phyloP scores from a whole-genome alignment of 2,329 filamentous ascomycete species.

The Trichoderma guizhouense region DNA sequence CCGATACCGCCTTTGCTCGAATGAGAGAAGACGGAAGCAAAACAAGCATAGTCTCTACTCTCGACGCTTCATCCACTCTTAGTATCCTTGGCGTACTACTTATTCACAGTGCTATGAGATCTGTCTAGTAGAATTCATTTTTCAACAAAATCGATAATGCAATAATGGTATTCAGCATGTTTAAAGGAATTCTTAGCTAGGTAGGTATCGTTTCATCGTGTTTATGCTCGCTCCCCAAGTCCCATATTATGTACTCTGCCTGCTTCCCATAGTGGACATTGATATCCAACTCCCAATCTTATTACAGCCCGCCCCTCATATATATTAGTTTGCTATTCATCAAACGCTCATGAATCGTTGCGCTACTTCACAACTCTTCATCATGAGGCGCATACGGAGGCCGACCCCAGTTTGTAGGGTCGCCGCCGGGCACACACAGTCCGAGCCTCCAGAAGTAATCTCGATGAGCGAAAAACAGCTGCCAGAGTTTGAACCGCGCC shows the following conservation, averaged over 20 bases:
- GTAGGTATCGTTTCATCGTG: not conserved
- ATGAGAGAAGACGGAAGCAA: not conserved
- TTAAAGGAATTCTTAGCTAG: not conserved
- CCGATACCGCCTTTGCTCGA: not conserved
- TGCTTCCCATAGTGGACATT: not conserved
- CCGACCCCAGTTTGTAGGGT: slow-evolving; percentile 64
- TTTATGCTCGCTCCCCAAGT: not conserved
- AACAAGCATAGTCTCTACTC: not conserved
- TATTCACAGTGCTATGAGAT: not conserved
- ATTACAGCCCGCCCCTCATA: not conserved
- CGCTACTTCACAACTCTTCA: not conserved
- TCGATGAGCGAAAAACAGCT: slow-evolving; percentile 86
- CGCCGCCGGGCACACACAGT: slow-evolving; percentile 79
- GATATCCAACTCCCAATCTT: not conserved
- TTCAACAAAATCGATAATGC: not conserved
- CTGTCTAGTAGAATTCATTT: not conserved
- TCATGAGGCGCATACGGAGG: slow-evolving; percentile 33
- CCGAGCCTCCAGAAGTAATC: slow-evolving; percentile 97
- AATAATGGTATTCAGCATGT: not conserved
- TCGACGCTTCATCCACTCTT: not conserved
- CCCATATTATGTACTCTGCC: not conserved
- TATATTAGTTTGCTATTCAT: not conserved
- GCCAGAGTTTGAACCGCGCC: slow-evolving; percentile 73
- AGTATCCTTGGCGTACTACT: not conserved
- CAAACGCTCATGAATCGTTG: not conserved